These are phyloP conservation scores for Saccharomycopsis javanensis DNA, from an alignment of 805 yeast genomes.

Conservation along the genomic window DNA sequence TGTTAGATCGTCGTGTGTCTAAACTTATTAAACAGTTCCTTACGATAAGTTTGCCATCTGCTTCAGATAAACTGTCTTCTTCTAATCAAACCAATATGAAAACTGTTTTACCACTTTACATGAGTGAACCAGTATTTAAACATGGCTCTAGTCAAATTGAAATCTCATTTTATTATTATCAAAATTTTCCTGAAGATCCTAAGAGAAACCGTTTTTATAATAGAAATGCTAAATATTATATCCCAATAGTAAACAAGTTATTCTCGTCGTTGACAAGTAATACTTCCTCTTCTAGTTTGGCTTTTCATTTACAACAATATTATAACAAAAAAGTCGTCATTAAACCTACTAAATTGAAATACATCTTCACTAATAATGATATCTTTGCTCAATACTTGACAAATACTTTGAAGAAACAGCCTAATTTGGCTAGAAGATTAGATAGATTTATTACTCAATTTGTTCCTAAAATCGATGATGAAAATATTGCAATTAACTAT, in stretches of 20 bases:
- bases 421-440: conserved; percentile 1
- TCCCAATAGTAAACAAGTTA: conserved; percentile 13
- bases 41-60: conserved; percentile 6
- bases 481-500: conserved; percentile 12
- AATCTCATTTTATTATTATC: conserved; percentile 15
- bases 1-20: conserved; percentile 13
- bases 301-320: conserved; percentile 8
- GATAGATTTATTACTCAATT: conserved; percentile 6
- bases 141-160: conserved; percentile 11
- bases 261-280: conserved; percentile 7
- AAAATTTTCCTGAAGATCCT: neutral
- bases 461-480: conserved; percentile 13
- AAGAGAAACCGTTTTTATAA: conserved; percentile 9
- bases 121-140: conserved; percentile 13
- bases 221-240: conserved; percentile 7
- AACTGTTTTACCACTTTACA: conserved; percentile 9
- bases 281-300: conserved; percentile 3
- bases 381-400: conserved; percentile 13
- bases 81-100: conserved; percentile 5
- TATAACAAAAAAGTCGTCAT: conserved; percentile 13
- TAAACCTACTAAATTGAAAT: conserved; percentile 13
- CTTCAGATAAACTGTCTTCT: neutral
- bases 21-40: conserved; percentile 11
- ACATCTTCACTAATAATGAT: conserved; percentile 9
- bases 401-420: conserved; percentile 1